Base-by-base conservation (phyloP, 2,329 filamentous ascomycete species). In the Sporothrix mexicana region DNA sequence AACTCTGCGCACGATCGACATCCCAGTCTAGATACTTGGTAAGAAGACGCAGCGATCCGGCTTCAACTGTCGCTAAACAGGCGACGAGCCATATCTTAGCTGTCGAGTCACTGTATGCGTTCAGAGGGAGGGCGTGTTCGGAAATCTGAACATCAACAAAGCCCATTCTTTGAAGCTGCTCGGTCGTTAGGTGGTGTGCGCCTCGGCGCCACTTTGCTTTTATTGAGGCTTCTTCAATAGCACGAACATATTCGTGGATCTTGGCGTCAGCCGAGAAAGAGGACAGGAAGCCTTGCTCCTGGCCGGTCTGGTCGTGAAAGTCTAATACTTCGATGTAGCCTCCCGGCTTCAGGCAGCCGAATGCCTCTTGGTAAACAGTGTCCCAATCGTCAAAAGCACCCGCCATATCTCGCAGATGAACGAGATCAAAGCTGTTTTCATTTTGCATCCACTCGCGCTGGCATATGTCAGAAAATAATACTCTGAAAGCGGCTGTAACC, bases 341-440 rank as follows among this genome's bases (percentile, higher is more conserved):
- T n/a, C 86, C 86, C 0, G 82, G 81, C 73, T 85, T 86, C 51
- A 89, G 79, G 73, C 86, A 88, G 51, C 83, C 80, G 76, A 84
- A 86, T 1, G 85, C 84, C 75, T 87, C 85, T 74, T 82, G 78
- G 77, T 88, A 89, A 36, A 90, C 83, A 73, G 83, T 84, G 47
- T 80, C 77, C 88, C 88, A 90, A 78, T 89, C 85, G 0, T 80
- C 79, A 77, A 90, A 89, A 10, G 87, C 84, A 10, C 87, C 88
- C 20, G 85, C 81, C 83, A 90, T 84, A 74, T 85, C 82, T 5
- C 88, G 85, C 72, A 89, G 80, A 76, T 90, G 88, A 41, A 90
- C 83, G 13, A 90, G 79, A 77, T 90, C 88, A 74, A 88, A 86
- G 13, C 83, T 79, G 76, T 88, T 80, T 3, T 83, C 78, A 3